Conservation (phyloP, 345 rosid genomes). For the Salix dunnii region DNA sequence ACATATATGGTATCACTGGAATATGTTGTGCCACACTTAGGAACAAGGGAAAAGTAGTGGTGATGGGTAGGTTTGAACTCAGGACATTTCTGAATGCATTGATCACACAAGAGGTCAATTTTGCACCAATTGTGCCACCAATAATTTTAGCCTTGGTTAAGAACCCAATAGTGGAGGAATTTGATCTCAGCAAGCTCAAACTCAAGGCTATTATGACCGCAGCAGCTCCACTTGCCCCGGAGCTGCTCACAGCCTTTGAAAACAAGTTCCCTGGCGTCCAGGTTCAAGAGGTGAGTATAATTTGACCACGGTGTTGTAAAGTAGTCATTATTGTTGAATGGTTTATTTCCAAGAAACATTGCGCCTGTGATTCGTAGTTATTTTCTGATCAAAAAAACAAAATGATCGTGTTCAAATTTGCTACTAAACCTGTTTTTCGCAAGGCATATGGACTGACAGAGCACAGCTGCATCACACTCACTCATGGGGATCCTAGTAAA, state of each 20-base stretch:
- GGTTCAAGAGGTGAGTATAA: slow-evolving; percentile 67
- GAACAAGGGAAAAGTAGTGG: slow-evolving; percentile 92
- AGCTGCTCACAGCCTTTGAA: slow-evolving; percentile 61
- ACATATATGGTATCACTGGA: slow-evolving; percentile 81
- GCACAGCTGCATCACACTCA: slow-evolving; percentile 92
- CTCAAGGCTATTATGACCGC: slow-evolving; percentile 84
- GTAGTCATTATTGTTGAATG: background rate
- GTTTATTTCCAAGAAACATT: background rate
- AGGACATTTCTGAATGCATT: slow-evolving; percentile 66
- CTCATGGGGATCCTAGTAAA: slow-evolving; percentile 59
- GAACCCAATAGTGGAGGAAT: slow-evolving; percentile 79
- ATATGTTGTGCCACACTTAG: slow-evolving; percentile 78
- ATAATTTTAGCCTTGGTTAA: slow-evolving; percentile 72
- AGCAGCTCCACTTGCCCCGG: slow-evolving; percentile 88
- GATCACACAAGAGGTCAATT: slow-evolving; percentile 66
- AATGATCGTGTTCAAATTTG: background rate
- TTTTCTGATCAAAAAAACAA: background rate
- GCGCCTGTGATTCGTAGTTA: background rate
- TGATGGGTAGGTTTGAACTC: slow-evolving; percentile 68
- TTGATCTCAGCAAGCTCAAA: slow-evolving; percentile 73
- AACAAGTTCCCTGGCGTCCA: slow-evolving; percentile 72
- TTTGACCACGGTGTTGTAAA: background rate
- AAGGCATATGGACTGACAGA: slow-evolving; percentile 97
- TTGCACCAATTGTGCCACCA: slow-evolving; percentile 93
- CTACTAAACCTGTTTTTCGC: background rate